Evolutionary conservation across 148 eudicot genomes (phyloP), one percentile per base, ranked within the genome.

Genomic region (Linanthus parryae): DNA sequence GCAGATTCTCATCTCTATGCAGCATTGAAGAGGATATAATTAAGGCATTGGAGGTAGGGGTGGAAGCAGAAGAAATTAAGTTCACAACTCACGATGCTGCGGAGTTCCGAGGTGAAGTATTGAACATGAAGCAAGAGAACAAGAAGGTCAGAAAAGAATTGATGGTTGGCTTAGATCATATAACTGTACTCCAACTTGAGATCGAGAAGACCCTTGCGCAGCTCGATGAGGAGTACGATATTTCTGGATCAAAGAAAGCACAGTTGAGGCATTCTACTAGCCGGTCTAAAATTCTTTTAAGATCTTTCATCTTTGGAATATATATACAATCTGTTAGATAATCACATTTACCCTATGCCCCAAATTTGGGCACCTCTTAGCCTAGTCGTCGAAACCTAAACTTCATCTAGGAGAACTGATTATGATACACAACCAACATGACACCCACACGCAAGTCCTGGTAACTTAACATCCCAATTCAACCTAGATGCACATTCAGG

Each of bases 111-210:
- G 96, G 99, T 16, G 99, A 92, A 69, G 69, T 82, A 43, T 53
- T 84, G 40, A 88, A 88, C 72, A 92, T 92, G 99, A 85, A 88
- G 55, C 96, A 88, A 68, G 99, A 92, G 64, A 88, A 92, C 61
- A 63, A 75, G 66, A 88, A 78, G 67, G 96, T 92, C 17, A 83
- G 71, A 13, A 80, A 92, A 21, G 95, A 92, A 73, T 70, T 92
- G 19, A 74, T 77, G 66, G 75, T 88, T 1, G 85, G 96, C 35
- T 64, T 84, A 35, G 96, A 88, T 59, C 79, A 82, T 39, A 76
- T 76, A 48, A 76, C 71, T 28, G 39, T 50, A 33, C 83, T 92
- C 26, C 87, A 80, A 64, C 52, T 54, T 22, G 85, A 84, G 37
- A 74, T 79, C 13, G 90, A 84, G 61, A 69, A 70, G 43, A 88